Base-by-base conservation (phyloP, 1,284 basidiomycete genomes). In the Ustilago nuda region DNA sequence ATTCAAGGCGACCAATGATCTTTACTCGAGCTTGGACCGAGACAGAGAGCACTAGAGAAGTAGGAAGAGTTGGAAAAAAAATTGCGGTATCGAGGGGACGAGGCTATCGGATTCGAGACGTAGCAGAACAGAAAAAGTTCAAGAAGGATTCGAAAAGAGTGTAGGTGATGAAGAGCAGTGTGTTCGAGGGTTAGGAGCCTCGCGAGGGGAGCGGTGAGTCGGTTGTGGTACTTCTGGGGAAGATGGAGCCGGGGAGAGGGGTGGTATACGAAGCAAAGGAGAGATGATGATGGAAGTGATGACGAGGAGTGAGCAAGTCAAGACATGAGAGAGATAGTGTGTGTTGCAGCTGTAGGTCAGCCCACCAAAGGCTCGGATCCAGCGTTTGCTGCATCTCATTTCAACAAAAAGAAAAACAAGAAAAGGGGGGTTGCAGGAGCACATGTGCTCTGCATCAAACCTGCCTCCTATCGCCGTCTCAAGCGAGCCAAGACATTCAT, bases 161-260 rank as follows among this genome's bases (percentile, higher is more conserved):
- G 72, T 70, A 50, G n/a, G 9, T 71, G 72, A 67, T 75, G 72
- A 71, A 75, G 72, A 75, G 72, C 72, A 64, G 67, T 66, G 23
- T 32, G 43, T 36, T 45, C 11, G 7, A 19, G 32, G 55, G 30
- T 19, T 11, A 36, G 12, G 15, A 43, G 41, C 43, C 43, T 45
- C 43, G 43, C n/a, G n/a, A 19, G 6, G 43, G 7, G n/a, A n/a
- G n/a, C n/a, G n/a, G 62, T 46, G 17, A 56, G 27, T 32, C 23
- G 43, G 56, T 15, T 19, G 36, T 27, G 39, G 41, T 30, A 19
- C 12, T 8, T 8, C 23, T 8, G 30, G 32, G 39, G 32, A 23
- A 23, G 35, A 19, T 50, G n/a, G 52, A 27, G 51, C 4, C 37
- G 55, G 23, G 30, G 43, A 32, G 39, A 17, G 33, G n/a, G 45